Evolutionary conservation across 2,329 filamentous ascomycete species (phyloP), one percentile per base, ranked within the genome.

Genomic region (Pyrenophora tritici-repentis): DNA sequence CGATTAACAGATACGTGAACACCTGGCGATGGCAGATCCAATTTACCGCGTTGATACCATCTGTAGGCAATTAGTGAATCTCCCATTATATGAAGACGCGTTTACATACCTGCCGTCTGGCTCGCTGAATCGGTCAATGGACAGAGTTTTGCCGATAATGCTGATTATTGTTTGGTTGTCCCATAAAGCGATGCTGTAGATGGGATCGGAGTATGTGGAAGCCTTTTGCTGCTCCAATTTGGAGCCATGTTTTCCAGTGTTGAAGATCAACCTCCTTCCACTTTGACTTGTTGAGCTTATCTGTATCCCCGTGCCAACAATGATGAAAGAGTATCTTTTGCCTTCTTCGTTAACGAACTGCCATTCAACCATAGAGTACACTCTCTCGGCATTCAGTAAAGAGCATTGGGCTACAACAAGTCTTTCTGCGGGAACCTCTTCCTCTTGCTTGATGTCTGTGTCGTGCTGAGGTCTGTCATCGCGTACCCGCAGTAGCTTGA

Each of bases 341-440:
- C 76, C 78, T 4, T 59, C 52, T 32, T 83, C 78, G 47, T 83
- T 82, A 26, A 76, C 73, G 55, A 83, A 84, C 4, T 77, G 68
- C 88, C 88, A 91, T 54, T 89, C 85, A 1, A 81, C 70, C 6
- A 91, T 69, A 1, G 82, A 79, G 36, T 83, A 77, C 1, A 91
- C 81, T 33, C 78, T 79, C 55, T 88, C 85, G 1, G 81, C 81
- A 1, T 72, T 56, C 37, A 82, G 78, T 13, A 91, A 74, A 3
- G 81, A 81, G 13, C 77, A 79, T 24, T 86, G 81, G 49, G 80
- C 82, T 1, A 79, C 73, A 0, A 78, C 68, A 0, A 72, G 65
- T 3, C 74, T 70, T 13, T 72, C 3, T 12, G 4, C 10, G 22
- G 39, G 4, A 6, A 9, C 43, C 3, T 49, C 42, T 9, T 57